Base-by-base conservation (phyloP, 202 grass and related monocot species). In the Hordeum pubiflorum region DNA sequence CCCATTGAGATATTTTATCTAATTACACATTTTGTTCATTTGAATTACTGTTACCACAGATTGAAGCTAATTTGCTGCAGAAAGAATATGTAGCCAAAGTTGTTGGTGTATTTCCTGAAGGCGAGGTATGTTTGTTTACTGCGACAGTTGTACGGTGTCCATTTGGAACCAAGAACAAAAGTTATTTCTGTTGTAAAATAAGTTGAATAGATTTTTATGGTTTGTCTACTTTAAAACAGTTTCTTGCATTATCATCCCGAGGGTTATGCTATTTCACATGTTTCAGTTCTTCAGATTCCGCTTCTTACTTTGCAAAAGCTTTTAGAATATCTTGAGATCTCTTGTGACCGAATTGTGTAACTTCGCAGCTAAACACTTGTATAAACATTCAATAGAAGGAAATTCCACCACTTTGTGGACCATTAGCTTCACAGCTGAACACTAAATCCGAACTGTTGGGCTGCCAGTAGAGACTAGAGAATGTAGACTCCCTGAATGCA, bases 1-100 rank as follows among this genome's bases (percentile, higher is more conserved):
- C 46, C 15, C 44, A 41, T 76, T 60, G 20, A 5, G 14, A 33
- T 59, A 64, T 65, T 65, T 58, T 74, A 67, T 78, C 29, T 20
- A 52, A 58, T 44, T 81, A 61, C 46, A 70, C 29, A 63, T 12
- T 13, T 63, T 87, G 68, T 46, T 78, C 46, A 87, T 74, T 20
- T 65, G 31, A 83, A 34, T 69, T 72, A 60, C 6, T 52, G 40
- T 18, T 76, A 29, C 36, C 77, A 41, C 63, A 98, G 90, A 93
- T 98, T 72, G 92, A 98, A 87, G 84, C 82, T 85, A 83, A 90
- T 44, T 82, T 95, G 37, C 58, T 98, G 73, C 82, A 93, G 52
- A 98, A 98, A 63, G 92, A 98, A 79, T 98, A 98, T 81, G 90
- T 98, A 68, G 96, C 96, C 48, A 98, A 87, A 74, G 92, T 98